phyloP scores from a whole-genome alignment of 2,329 filamentous ascomycete genomes.

The Nothophaeocryptopus gaeumannii region DNA sequence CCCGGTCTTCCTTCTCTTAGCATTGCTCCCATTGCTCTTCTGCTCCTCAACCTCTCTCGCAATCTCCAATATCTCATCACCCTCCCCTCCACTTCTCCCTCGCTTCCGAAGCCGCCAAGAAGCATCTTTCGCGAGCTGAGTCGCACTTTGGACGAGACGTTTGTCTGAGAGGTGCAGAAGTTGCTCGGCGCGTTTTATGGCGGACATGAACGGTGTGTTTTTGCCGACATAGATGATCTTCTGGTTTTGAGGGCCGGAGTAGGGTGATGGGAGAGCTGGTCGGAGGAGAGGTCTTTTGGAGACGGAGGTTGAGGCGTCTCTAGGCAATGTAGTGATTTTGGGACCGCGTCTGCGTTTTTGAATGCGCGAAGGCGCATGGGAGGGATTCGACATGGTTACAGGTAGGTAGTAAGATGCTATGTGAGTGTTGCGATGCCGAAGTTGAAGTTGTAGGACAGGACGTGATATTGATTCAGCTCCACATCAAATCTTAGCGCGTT shows the following conservation, averaged over 20 bases:
- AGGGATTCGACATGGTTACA: too few species aligned
- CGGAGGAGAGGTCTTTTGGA: slow-evolving; percentile 59
- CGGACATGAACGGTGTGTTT: slow-evolving; percentile 65
- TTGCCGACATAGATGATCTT: slow-evolving; percentile 66
- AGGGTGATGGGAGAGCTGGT: slow-evolving; percentile 54
- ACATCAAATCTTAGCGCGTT: not conserved
- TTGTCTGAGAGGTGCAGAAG: slow-evolving; percentile 58
- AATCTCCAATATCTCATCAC: slow-evolving; percentile 35
- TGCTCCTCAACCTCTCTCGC: slow-evolving; percentile 36
- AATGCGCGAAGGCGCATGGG: slow-evolving; percentile 1
- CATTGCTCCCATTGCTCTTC: slow-evolving; percentile 25
- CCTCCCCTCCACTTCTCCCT: slow-evolving; percentile 11
- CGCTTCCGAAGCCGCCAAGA: slow-evolving; percentile 19
- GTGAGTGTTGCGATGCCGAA: too few species aligned
- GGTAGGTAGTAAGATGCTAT: too few species aligned
- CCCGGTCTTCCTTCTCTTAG: slow-evolving; percentile 31
- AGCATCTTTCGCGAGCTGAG: slow-evolving; percentile 31
- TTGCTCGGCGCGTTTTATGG: slow-evolving; percentile 63
- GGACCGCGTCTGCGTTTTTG: not conserved
- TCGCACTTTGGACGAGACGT: slow-evolving; percentile 45
- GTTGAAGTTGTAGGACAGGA: too few species aligned
- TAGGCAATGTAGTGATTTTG: slow-evolving; percentile 10
- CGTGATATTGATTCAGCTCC: not conserved
- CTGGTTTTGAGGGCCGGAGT: slow-evolving; percentile 46
- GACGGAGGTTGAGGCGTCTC: slow-evolving; percentile 38